Base-by-base conservation (phyloP, 1,139 yeast genomes). In the Fermentozyma sake region DNA sequence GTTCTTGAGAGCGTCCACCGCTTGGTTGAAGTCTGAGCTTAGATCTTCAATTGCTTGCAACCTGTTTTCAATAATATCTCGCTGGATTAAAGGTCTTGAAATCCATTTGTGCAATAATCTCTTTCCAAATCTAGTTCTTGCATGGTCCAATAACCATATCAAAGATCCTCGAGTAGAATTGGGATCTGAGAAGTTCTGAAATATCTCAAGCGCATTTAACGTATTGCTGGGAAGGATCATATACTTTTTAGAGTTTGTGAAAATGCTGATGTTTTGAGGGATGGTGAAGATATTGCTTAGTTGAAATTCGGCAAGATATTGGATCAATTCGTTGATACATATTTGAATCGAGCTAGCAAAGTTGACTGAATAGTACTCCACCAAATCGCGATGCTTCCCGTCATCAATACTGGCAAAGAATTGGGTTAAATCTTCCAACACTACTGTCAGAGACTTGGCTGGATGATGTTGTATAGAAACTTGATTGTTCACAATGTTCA, bases 121-220 rank as follows among this genome's bases (percentile, higher is more conserved):
- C 28, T 65, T 70, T 0, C 98, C 98, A 55, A 79, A 82, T 17
- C 69, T 65, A 0, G 96, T 85, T 23, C 76, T 59, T 0, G 97
- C 84, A 38, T 81, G 89, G 50, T 89, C 84, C 37, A 91, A 48
- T 3, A 85, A 59, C 86, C 91, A 82, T 10, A 83, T 54, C 11
- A 91, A 55, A 0, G 96, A 76, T 0, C 96, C 97, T 18, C 63
- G 58, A 6, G 59, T 61, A 1, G 69, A 58, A 11, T 57, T 53
- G 10, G 55, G 50, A 37, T 77, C 76, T 0, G 91, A 75, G 3
- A 68, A 58, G 43, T 84, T 84, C 20, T 61, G 61, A 42, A 85
- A 85, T 1, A 91, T 68, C 46, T 91, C 96, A 14, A 91, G 57
- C 21, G 83, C 75, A 18, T 69, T 65, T 5, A 91, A 43, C 0